These are phyloP conservation scores for Rosa persica DNA, from an alignment of 306 rosid genomes.

Conservation along the genomic window DNA sequence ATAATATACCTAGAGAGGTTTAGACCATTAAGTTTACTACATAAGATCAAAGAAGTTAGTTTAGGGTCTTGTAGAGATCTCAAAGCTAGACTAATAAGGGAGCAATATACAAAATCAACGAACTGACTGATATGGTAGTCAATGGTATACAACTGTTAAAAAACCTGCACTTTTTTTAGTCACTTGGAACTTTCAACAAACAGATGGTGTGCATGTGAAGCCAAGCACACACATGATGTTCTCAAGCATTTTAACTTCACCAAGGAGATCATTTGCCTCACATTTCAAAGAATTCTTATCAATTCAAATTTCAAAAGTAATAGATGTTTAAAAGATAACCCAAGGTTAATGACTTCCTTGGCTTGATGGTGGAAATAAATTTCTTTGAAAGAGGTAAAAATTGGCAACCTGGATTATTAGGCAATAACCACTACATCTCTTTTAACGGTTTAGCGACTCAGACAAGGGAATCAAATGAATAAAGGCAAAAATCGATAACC, in stretches of 20 bases:
- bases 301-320: too few species aligned
- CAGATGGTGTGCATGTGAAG: not conserved
- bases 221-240: not conserved
- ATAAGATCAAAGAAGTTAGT: slow-evolving; percentile 18
- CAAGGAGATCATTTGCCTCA: not conserved
- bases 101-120: not conserved
- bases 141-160: not conserved
- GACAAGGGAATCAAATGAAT: too few species aligned
- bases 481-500: too few species aligned
- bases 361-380: too few species aligned
- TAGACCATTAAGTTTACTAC: slow-evolving; percentile 67
- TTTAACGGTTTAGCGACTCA: too few species aligned
- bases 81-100: slow-evolving; percentile 58
- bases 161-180: not conserved
- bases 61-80: slow-evolving; percentile 57
- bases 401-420: too few species aligned
- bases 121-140: not conserved
- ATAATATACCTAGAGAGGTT: slow-evolving; percentile 77
- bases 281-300: not conserved
- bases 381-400: too few species aligned
- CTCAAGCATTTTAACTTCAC: not conserved
- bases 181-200: not conserved
- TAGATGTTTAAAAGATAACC: too few species aligned
- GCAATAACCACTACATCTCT: too few species aligned
- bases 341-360: too few species aligned